Base-by-base conservation (phyloP, 2,329 filamentous ascomycete genomes). In the Colletotrichum navitas region DNA sequence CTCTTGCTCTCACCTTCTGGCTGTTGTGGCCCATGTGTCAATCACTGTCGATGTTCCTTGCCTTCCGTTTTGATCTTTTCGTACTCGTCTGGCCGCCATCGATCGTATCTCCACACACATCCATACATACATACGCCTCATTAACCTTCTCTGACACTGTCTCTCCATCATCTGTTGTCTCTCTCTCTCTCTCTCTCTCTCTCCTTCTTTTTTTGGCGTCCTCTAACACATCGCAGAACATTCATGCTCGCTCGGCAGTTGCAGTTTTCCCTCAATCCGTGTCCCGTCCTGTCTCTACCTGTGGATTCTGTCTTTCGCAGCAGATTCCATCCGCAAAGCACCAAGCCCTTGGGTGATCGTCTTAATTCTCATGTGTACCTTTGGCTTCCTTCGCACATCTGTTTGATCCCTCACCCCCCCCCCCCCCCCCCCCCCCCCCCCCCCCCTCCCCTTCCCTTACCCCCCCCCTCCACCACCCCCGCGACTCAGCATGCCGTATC, bases 61-160 rank as follows among this genome's bases (percentile, higher is more conserved):
- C 54, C 66, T 70, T 36, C 52, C 43, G 41, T 47, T 36, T 61
- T 56, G 29, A 51, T 54, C 59, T 68, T 64, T 70, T 72, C 69
- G 69, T 72, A 72, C 69, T 72, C 69, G 69, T 66, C 56, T 66
- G 61, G 60, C 26, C 26, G 47, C 60, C 61, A 49, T 29, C 36
- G 61, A 26, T 61, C 47, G 36, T 61, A 39, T 68, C 41, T 59
- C 63, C 63, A 71, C 55, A 47, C 55, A 45, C 29, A n/a, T n/a
- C n/a, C n/a, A n/a, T n/a, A n/a, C n/a, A n/a, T n/a, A 47, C 68
- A 67, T 47, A 67, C 47, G 55, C 54, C 54, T 59, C 36, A 32
- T 69, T 69, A 65, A 69, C 66, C 61, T 69, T 65, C 41, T 67
- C 68, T 71, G 63, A 61, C 68, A 71, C 39, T 69, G 61, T 69